phyloP scores from a whole-genome alignment of 2,329 filamentous ascomycete genomes.

The Apiospora koreana region DNA sequence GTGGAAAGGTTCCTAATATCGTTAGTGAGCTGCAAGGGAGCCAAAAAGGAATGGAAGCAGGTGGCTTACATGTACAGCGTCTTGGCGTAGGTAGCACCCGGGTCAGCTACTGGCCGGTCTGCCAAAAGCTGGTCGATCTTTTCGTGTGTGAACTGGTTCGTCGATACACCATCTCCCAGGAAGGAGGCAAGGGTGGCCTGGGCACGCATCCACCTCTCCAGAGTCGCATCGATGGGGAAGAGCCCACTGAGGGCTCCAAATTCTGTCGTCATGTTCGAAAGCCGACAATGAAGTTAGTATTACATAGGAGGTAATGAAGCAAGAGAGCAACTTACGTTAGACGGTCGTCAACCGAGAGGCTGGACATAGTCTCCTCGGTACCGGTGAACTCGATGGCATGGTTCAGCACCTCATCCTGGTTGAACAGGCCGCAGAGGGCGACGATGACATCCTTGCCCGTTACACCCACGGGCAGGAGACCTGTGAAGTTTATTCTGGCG shows the following conservation, averaged over 20 bases:
- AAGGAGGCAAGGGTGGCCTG: slow-evolving; percentile 76
- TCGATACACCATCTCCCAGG: slow-evolving; percentile 49
- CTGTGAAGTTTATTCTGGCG: slow-evolving; percentile 76
- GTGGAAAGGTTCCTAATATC: slow-evolving; percentile 65
- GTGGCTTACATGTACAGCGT: slow-evolving; percentile 61
- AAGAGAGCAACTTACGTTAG: slow-evolving; percentile 46
- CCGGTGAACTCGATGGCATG: slow-evolving; percentile 88
- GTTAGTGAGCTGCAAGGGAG: not conserved
- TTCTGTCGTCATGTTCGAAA: slow-evolving; percentile 80
- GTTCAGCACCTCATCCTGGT: slow-evolving; percentile 86
- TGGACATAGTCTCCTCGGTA: slow-evolving; percentile 73
- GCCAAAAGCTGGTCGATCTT: slow-evolving; percentile 71
- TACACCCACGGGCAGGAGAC: slow-evolving; percentile 74
- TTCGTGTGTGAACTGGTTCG: slow-evolving; percentile 69
- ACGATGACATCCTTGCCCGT: slow-evolving; percentile 95
- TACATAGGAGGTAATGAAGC: too few species aligned
- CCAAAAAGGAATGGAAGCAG: not conserved
- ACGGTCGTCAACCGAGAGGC: slow-evolving; percentile 70
- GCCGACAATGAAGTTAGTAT: slow-evolving; percentile 29
- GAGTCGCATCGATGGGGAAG: slow-evolving; percentile 77
- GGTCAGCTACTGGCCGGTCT: slow-evolving; percentile 70
- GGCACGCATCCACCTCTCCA: slow-evolving; percentile 72
- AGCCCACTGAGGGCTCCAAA: slow-evolving; percentile 77
- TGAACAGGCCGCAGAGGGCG: slow-evolving; percentile 83
- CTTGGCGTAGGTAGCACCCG: slow-evolving; percentile 80